A percentile compares a stretch with the other conserved stretches of the same genome.
These are phyloP conservation scores for Candida nemodendra DNA, from an alignment of 805 yeast genomes.

Conservation along the genomic window DNA sequence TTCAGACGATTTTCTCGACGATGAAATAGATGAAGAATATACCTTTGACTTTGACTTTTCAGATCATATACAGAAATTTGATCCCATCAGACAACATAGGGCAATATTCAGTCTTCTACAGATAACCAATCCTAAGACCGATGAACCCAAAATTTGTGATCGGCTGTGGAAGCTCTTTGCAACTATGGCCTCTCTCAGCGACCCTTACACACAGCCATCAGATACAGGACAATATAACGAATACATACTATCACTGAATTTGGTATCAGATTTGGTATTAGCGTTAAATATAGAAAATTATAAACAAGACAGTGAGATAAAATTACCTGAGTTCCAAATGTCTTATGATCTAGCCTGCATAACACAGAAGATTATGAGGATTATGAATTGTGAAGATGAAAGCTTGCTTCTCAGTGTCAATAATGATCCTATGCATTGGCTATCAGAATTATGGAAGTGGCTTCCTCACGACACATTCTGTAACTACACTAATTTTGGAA, in stretches of 20 bases:
- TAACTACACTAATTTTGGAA: slow-evolving; percentile 20
- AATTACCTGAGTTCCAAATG: slow-evolving; percentile 35
- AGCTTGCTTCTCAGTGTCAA: slow-evolving; percentile 38
- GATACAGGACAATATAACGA: slow-evolving; percentile 50
- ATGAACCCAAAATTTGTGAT: slow-evolving; percentile 5
- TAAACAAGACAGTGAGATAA: slow-evolving; percentile 23
- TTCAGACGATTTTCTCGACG: slow-evolving; percentile 2
- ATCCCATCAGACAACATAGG: slow-evolving; percentile 31
- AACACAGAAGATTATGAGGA: slow-evolving; percentile 35
- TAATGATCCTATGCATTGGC: slow-evolving; percentile 40
- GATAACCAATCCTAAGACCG: slow-evolving; percentile 16
- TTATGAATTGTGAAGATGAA: slow-evolving; percentile 45
- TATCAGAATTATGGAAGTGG: slow-evolving; percentile 34
- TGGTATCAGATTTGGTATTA: slow-evolving; percentile 50
- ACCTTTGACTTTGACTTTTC: slow-evolving; percentile 29
- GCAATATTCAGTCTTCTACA: slow-evolving; percentile 30
- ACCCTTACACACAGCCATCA: slow-evolving; percentile 70
- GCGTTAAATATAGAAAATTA: slow-evolving; percentile 37
- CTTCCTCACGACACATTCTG: slow-evolving; percentile 34
- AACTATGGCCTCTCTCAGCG: slow-evolving; percentile 42
- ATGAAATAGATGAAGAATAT: slow-evolving; percentile 26
- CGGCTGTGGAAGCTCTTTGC: slow-evolving; percentile 24
- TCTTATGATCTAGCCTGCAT: slow-evolving; percentile 34
- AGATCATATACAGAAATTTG: slow-evolving; percentile 20
- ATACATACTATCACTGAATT: slow-evolving; percentile 52